Base-by-base conservation (phyloP, 2,329 filamentous ascomycete species). In the Gnomoniopsis sp. region DNA sequence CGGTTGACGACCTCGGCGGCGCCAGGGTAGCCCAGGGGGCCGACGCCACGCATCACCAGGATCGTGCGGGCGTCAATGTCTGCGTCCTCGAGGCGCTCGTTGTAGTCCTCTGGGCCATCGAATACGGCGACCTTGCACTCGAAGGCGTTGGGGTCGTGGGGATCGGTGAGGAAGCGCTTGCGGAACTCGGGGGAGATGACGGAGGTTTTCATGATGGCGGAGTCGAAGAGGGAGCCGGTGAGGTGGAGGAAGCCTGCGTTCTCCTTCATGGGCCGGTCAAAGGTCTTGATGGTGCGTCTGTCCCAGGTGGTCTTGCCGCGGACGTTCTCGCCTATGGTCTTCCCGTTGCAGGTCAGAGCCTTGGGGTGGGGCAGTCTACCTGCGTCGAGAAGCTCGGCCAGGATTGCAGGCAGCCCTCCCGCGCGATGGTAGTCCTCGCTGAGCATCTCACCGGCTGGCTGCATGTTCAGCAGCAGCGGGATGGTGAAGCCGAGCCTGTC, bases 1-100 rank as follows among this genome's bases (percentile, higher is more conserved):
- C 80, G 81, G 66, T 81, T 81, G 58, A 81, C 78, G 21, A 81
- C 78, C 62, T 81, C 78, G 3, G 78, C 78, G 1, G 78, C 77
- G 14, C 78, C 79, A 0, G 79, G 78, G 61, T 79, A 81, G 0
- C 79, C 79, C 6, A 79, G 67, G 2, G 79, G 78, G 2, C 79
- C 79, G 41, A 75, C 72, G 41, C 78, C 77, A 52, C 78, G 76
- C 75, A 81, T 79, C 34, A 80, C 71, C 46, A 80, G 69, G 53
- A 80, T 78, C 38, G 75, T 78, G 22, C 63, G 69, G 26, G 71
- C 71, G 56, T 76, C 73, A 36, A 80, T 73, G 0, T 71, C 68
- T 1, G 74, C 73, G 17, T 72, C 68, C 26, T 80, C 78, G 4
- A 81, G 69, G 2, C 74, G 73, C 34, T 60, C 57, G 53, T 78